phyloP scores from a whole-genome alignment of 2,329 filamentous ascomycete species.

The Elsinoe fawcettii region DNA sequence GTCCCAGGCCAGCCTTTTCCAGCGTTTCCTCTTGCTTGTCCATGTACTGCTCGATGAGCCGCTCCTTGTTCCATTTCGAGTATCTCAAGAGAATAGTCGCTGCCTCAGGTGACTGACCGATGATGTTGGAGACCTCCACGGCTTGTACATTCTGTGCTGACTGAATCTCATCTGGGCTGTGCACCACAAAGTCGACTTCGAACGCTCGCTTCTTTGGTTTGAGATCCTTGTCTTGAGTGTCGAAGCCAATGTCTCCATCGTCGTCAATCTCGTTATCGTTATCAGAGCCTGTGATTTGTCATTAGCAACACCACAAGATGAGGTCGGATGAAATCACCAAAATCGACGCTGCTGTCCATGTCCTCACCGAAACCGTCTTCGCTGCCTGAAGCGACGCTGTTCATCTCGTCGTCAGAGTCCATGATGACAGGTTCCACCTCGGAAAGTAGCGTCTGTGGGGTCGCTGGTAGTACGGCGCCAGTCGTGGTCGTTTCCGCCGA shows the following conservation, averaged over 20 bases:
- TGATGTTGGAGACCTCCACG: constrained; percentile 81
- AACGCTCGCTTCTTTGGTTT: constrained; percentile 68
- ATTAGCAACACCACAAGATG: constrained; percentile 29
- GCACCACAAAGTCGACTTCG: constrained; percentile 77
- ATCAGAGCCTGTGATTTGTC: constrained; percentile 38
- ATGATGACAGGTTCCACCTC: constrained; percentile 47
- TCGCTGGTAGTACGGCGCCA: constrained; percentile 37
- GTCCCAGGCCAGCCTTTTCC: constrained; percentile 73
- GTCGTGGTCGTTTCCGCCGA: constrained; percentile 29
- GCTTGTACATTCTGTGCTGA: constrained; percentile 78
- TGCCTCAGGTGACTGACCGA: constrained; percentile 82
- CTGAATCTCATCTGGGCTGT: constrained; percentile 72
- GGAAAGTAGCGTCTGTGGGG: constrained; percentile 43
- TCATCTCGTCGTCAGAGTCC: constrained; percentile 94
- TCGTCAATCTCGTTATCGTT: constrained; percentile 40
- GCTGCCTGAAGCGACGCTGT: constrained; percentile 68
- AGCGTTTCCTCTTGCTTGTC: constrained; percentile 71
- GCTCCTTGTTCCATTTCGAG: constrained; percentile 93
- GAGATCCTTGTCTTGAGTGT: constrained; percentile 60
- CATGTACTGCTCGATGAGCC: constrained; percentile 93
- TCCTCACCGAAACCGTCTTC: constrained; percentile 58
- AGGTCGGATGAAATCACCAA: constrained; percentile 20
- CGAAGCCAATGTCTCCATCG: constrained; percentile 53
- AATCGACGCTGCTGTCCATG: constrained; percentile 62
- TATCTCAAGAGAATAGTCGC: constrained; percentile 83